Evolutionary conservation across 1,139 yeast species (phyloP).

Genomic region (Citeromyces hawaiiensis): DNA sequence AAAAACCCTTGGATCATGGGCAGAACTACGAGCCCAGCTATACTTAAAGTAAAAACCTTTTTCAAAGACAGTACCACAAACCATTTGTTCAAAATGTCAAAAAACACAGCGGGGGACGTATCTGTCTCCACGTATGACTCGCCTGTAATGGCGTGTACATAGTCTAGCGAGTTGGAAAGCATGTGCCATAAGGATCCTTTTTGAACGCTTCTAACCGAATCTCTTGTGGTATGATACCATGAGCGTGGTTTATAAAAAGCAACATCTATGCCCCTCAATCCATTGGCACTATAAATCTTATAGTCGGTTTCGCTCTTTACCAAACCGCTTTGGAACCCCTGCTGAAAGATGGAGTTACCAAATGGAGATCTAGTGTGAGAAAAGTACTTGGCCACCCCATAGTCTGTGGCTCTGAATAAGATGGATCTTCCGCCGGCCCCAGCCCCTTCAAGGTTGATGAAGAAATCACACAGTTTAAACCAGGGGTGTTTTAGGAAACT

Average conservation of each 20-base stretch:
- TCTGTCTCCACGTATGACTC: constrained; percentile 25
- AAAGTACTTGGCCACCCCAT: constrained; percentile 51
- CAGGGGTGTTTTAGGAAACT: constrained; percentile 68
- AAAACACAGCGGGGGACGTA: constrained; percentile 39
- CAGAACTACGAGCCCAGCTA: constrained; percentile 32
- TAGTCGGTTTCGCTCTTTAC: constrained; percentile 81
- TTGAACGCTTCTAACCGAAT: constrained; percentile 51
- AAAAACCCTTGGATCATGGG: constrained; percentile 42
- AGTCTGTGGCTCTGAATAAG: constrained; percentile 74
- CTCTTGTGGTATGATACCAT: constrained; percentile 68
- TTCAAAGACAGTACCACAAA: constrained; percentile 44
- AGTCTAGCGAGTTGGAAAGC: constrained; percentile 58
- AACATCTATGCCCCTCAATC: constrained; percentile 73
- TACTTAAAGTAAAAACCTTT: constrained; percentile 29
- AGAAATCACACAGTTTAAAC: constrained; percentile 47
- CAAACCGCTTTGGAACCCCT: constrained; percentile 65
- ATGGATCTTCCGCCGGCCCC: constrained; percentile 89
- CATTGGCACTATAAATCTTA: constrained; percentile 50
- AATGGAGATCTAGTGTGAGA: constrained; percentile 41
- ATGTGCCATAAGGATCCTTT: constrained; percentile 70
- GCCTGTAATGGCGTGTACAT: constrained; percentile 15
- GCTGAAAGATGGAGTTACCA: constrained; percentile 69
- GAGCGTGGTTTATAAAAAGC: constrained; percentile 70
- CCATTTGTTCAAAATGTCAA: constrained; percentile 41
- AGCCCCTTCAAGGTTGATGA: constrained; percentile 85